phyloP scores from a whole-genome alignment of 1,139 yeast genomes.

The Zygosaccharomyces pseudobailii region DNA sequence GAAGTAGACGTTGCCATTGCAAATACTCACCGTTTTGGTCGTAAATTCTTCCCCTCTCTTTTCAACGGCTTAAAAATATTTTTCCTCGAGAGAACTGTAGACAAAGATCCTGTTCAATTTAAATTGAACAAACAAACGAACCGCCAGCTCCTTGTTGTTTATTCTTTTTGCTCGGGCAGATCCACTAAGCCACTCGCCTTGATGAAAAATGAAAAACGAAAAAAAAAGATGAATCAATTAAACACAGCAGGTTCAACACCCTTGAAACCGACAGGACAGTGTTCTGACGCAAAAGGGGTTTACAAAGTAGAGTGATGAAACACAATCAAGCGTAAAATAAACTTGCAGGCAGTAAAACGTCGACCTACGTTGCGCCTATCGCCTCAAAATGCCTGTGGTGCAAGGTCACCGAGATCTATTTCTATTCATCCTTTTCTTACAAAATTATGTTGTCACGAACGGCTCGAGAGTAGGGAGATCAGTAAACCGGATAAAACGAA shows the following conservation, averaged over 20 bases:
- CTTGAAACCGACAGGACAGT: neutral
- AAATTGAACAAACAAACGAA: neutral
- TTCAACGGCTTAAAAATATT: neutral
- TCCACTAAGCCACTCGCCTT: neutral
- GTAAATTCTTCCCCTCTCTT: neutral
- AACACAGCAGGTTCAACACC: neutral
- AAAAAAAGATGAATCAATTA: neutral
- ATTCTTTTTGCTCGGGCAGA: neutral
- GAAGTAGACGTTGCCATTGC: constrained; percentile 32
- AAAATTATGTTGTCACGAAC: too few relatives aligned
- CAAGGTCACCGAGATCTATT: too few relatives aligned
- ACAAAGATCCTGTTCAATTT: neutral
- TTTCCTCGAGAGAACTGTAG: neutral
- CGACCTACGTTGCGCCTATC: too few relatives aligned
- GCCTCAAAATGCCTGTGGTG: too few relatives aligned
- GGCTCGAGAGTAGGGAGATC: too few relatives aligned
- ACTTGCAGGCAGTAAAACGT: too few relatives aligned
- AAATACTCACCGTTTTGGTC: neutral
- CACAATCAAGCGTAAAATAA: too few relatives aligned
- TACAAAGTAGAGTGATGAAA: too few relatives aligned
- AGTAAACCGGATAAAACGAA: neutral
- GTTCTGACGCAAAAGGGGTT: too few relatives aligned
- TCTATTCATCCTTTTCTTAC: too few relatives aligned
- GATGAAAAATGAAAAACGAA: neutral
- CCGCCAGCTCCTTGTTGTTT: neutral